These are phyloP conservation scores for Sporothrix phasma DNA, from an alignment of 2,329 filamentous ascomycete species.

Conservation along the genomic window DNA sequence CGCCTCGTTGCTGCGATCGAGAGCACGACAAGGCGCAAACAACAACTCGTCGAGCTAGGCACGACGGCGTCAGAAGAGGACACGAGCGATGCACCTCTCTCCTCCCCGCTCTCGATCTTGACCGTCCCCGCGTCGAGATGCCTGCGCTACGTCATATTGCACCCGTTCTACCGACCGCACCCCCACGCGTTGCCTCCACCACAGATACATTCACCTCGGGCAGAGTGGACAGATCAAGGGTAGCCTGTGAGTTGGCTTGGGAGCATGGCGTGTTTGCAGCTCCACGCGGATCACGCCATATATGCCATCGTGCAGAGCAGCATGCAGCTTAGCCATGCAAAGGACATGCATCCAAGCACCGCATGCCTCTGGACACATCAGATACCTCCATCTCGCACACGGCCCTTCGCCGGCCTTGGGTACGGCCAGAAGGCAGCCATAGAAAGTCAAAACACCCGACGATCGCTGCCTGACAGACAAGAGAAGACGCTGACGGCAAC, in stretches of 20 bases:
- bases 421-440: background rate
- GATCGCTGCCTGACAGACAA: background rate
- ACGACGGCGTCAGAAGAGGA: background rate
- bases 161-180: background rate
- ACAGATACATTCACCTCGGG: background rate
- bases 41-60: background rate
- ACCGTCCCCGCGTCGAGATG: background rate
- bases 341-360: background rate
- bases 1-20: too few species aligned
- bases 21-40: too few species aligned
- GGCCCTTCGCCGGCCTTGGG: background rate
- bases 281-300: background rate
- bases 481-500: background rate
- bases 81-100: background rate
- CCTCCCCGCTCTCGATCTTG: background rate
- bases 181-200: background rate
- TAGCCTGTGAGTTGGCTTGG: background rate
- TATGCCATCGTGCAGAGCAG: background rate
- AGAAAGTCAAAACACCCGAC: background rate
- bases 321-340: background rate
- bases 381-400: background rate
- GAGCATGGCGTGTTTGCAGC: background rate
- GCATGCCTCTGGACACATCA: background rate
- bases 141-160: background rate
- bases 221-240: background rate